These are phyloP conservation scores for Talaromyces thailandensis DNA, from an alignment of 495 filamentous ascomycete genomes.

Conservation along the genomic window DNA sequence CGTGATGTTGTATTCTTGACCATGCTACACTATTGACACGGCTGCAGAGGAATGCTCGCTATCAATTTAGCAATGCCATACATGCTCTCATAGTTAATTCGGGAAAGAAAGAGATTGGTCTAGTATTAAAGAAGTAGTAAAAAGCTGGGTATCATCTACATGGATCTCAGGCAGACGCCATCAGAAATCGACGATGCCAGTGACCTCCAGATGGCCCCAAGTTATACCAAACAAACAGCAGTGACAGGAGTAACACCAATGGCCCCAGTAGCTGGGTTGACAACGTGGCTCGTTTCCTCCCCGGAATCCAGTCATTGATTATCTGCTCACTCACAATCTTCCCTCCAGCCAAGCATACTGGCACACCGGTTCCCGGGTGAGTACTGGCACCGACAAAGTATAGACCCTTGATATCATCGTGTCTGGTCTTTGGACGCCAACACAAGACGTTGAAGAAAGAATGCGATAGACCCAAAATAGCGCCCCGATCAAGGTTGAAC, in stretches of 20 bases:
- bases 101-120: not conserved
- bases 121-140: not conserved
- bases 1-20: no score
- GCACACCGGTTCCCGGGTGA: constrained; percentile 66
- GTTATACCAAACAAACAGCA: not conserved
- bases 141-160: not conserved
- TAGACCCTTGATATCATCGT: constrained; percentile 33
- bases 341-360: constrained; percentile 55
- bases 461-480: constrained; percentile 59
- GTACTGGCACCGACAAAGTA: constrained; percentile 65
- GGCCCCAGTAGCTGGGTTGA: not conserved
- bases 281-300: not conserved
- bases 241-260: not conserved
- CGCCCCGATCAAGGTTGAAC: constrained; percentile 64
- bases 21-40: no score
- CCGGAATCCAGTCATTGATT: constrained; percentile 13
- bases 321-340: constrained; percentile 54
- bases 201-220: not conserved
- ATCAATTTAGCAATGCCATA: not conserved
- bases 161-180: not conserved
- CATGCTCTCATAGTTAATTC: not conserved
- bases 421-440: constrained; percentile 52
- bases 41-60: no score
- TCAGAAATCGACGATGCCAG: not conserved
- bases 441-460: constrained; percentile 61